Evolutionary conservation across 331 rosid species (phyloP), one percentile per base, ranked within the genome.

Genomic region (Saraca asoca): DNA sequence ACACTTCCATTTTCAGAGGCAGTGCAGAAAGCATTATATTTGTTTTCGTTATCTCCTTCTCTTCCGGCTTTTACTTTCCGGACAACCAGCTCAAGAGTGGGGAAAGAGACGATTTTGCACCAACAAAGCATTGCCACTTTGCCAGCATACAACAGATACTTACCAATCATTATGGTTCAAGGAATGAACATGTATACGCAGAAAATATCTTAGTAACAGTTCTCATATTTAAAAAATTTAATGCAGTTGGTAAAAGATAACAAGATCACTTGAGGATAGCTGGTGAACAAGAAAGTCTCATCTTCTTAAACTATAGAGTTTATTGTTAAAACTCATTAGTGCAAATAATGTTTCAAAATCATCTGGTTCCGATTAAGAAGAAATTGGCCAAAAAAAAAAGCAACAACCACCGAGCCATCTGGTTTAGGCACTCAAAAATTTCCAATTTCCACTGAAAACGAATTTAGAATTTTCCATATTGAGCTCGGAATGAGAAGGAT

Each of bases 311-410:
- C 61, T 43, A 68, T 59, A 42, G 58, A 52, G 8, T 67, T 56
- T 35, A 57, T 75, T 15, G 62, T 50, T 37, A 31, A 8, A 70
- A 83, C 50, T 73, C 75, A 42, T 62, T 15, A 66, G 17, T 62
- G 71, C 35, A 62, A 71, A 72, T 76, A 63, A 70, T 75, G 83
- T 83, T 48, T 7, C 58, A 48, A 79, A 75, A 65, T 70, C 64
- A 70, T 74, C 75, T 64, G 56, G 80, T 69, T 65, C 67, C 70
- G 75, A 75, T 57, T 58, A 57, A 66, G 50, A 6, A 46, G 75
- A 29, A 76, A 65, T 80, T 62, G 66, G 57, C 81, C 68, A 51
- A 37, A 48, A 39, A 67, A 31, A 52, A 71, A 71, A 51, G 58
- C 69, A 79, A 63, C 73, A 58, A 62, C 69, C 49, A 68, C 80